phyloP scores from a whole-genome alignment of 306 rosid genomes.

The Luffa acutangula region DNA sequence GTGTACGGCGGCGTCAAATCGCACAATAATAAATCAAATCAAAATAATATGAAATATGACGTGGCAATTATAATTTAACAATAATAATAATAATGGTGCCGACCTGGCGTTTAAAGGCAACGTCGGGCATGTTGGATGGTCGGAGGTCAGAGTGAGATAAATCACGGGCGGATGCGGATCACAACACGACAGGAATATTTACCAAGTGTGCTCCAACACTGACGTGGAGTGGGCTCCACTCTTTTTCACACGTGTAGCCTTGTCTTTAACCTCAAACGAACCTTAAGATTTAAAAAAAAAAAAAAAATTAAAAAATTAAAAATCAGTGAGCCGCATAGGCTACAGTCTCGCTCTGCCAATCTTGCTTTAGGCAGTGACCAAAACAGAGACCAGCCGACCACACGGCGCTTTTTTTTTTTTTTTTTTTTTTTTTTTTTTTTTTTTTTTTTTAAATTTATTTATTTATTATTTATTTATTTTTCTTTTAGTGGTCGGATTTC shows the following conservation, averaged over 20 bases:
- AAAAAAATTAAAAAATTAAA: too few species aligned
- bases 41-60: background rate
- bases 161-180: background rate
- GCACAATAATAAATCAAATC: background rate
- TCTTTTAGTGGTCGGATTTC: too few species aligned
- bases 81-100: background rate
- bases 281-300: too few species aligned
- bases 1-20: background rate
- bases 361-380: too few species aligned
- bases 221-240: background rate
- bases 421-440: too few species aligned
- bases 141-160: background rate
- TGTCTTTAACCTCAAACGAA: too few species aligned
- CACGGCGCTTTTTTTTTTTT: too few species aligned
- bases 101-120: background rate
- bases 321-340: too few species aligned
- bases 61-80: background rate
- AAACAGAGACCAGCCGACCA: too few species aligned
- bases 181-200: background rate
- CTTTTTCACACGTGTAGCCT: background rate
- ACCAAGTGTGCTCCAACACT: background rate
- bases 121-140: background rate
- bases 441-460: too few species aligned
- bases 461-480: too few species aligned
- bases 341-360: too few species aligned